A percentile compares a stretch with the other conserved stretches of the same genome.
Evolutionary conservation across 164 flowering plant genomes (phyloP).

Genomic region (Umbilicus rupestris): DNA sequence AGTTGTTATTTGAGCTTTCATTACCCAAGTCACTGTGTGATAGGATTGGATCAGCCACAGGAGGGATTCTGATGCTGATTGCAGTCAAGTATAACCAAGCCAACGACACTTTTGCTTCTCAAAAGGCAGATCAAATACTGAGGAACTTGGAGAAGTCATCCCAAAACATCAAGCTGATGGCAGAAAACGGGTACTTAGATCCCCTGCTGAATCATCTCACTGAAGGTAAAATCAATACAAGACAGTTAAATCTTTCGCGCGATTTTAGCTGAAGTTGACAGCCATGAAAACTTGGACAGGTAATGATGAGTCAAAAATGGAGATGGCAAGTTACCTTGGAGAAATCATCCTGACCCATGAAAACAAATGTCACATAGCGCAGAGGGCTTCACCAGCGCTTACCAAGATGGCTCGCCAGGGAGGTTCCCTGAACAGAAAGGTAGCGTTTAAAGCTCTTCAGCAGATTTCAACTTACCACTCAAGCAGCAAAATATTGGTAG

Average conservation of each 20-base stretch:
- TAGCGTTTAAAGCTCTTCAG: constrained; percentile 46
- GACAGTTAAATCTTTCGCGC: background rate
- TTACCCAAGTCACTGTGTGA: constrained; percentile 29
- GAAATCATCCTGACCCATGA: constrained; percentile 45
- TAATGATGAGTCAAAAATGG: constrained; percentile 41
- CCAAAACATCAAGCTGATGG: constrained; percentile 59
- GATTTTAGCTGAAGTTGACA: no score
- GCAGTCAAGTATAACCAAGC: constrained; percentile 35
- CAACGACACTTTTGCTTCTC: constrained; percentile 41
- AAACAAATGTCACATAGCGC: constrained; percentile 38
- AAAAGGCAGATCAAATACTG: constrained; percentile 42
- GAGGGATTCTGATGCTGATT: constrained; percentile 60
- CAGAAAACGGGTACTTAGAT: constrained; percentile 66
- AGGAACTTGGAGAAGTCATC: constrained; percentile 47
- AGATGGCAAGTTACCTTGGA: constrained; percentile 54
- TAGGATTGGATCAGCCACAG: constrained; percentile 40
- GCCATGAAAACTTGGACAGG: constrained; percentile 21
- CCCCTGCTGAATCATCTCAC: constrained; percentile 55
- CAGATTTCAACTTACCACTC: constrained; percentile 46
- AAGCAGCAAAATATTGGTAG: constrained; percentile 33
- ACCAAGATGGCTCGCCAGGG: constrained; percentile 46
- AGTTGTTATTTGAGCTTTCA: constrained; percentile 53
- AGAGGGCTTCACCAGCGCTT: constrained; percentile 43
- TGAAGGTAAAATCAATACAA: constrained; percentile 34
- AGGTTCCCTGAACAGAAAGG: constrained; percentile 29